Base-by-base conservation (phyloP, 73 alveolate genomes). In the Paramecium octaurelia region DNA sequence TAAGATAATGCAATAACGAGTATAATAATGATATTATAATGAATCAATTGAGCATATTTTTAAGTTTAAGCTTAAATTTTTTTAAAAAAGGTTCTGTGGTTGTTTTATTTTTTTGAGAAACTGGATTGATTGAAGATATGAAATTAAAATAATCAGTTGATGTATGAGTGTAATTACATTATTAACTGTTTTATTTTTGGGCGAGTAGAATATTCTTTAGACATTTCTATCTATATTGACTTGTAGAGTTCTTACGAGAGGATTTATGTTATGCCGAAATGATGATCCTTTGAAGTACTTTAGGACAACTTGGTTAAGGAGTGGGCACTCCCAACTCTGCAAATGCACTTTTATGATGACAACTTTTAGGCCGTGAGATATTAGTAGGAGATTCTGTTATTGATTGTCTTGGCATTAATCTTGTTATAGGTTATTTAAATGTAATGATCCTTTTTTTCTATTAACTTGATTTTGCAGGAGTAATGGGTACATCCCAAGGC, bases 201-300 rank as follows among this genome's bases (percentile, higher is more conserved):
- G 91, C 43, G 12, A 31, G 27, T 18, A 80, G 23, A 44, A 80
- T 80, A 40, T 80, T 80, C 44, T 80, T 44, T 6, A 80, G 16
- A 48, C 91, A 80, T 23, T 38, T 80, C n/a, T 80, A 46, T 46
- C 91, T 1, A 48, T 80, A 80, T 80, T 80, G 54, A 46, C 75
- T 24, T 8, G 91, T 80, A 1, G 91, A 80, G 48, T 80, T 80
- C 75, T 80, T 80, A 9, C 91, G 46, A 44, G 91, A 43, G 9
- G 91, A 44, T 80, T 46, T 80, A 10, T 73, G 29, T 21, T 73
- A 38, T 0, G 84, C 84, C 2, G 84, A 64, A 64, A 64, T 64
- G 9, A 64, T 34, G 8, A 64, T 64, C 31, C 84, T 64, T 64
- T 64, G n/a, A 2, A 64, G 46, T 8, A 64, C 48, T 64, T 27